Percentiles rank a stretch among this genome's conserved stretches.
Evolutionary conservation across 345 rosid species (phyloP).

Genomic region (Syzygium oleosum): DNA sequence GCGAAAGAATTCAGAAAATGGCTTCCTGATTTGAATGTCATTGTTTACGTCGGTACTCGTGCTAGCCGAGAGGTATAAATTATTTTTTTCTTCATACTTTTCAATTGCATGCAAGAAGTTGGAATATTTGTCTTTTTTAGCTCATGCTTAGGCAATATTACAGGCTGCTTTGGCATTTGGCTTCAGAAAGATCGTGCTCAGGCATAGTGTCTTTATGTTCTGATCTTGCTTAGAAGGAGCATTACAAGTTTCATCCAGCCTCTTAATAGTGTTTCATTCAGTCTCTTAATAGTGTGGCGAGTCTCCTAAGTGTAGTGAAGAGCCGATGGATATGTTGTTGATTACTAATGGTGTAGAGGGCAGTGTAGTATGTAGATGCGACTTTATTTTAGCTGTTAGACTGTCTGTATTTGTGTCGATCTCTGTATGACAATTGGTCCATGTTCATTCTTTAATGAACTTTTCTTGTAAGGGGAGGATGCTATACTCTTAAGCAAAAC

Average conservation of each 20-base stretch:
- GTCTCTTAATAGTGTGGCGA: neutral
- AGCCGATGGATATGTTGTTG: neutral
- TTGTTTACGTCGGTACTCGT: slow-evolving; percentile 96
- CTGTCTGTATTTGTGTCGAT: neutral
- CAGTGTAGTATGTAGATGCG: neutral
- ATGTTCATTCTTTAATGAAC: neutral
- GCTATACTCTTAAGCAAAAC: neutral
- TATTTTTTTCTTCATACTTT: neutral
- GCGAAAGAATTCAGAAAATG: slow-evolving; percentile 98
- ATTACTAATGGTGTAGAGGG: neutral
- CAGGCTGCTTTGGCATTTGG: neutral
- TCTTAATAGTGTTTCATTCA: neutral
- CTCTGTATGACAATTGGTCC: neutral
- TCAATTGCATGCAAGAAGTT: neutral
- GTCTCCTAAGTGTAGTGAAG: neutral
- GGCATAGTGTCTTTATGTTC: neutral
- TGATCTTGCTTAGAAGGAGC: neutral
- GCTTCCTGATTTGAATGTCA: slow-evolving; percentile 91
- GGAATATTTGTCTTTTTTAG: neutral
- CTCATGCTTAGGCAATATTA: neutral
- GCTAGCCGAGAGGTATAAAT: slow-evolving; percentile 94
- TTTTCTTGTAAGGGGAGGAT: neutral
- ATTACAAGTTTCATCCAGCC: neutral
- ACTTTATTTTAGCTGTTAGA: neutral
- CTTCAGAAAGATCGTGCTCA: neutral